Conservation (phyloP, 192 early-diverging fungal genomes). For the Phlyctochytrium planicorne region DNA sequence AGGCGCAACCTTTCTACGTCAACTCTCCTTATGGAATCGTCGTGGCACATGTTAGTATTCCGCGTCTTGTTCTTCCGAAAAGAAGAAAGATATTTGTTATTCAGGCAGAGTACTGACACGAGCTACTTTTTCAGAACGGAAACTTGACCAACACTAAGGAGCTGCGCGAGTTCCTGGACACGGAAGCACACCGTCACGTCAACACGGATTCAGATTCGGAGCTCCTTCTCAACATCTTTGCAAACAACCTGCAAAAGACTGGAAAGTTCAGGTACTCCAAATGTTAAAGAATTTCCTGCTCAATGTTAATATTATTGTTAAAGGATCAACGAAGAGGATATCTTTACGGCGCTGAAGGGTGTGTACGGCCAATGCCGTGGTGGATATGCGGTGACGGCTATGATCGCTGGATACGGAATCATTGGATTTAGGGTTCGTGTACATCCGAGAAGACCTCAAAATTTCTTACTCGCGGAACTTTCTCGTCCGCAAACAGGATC, state of each 20-base stretch:
- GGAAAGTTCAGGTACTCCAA: conserved; percentile 78
- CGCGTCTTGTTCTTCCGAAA: conserved; percentile 11
- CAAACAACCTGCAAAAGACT: conserved; percentile 94
- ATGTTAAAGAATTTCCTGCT: conserved; percentile 1
- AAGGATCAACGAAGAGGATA: conserved; percentile 97
- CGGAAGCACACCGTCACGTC: conserved; percentile 97
- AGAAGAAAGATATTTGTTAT: conserved; percentile 2
- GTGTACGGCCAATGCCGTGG: conserved; percentile 83
- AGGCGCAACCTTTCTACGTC: conserved; percentile 99
- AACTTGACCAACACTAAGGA: conserved; percentile 95
- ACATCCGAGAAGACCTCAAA: conserved; percentile 2
- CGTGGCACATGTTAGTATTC: conserved; percentile 80
- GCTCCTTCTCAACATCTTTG: conserved; percentile 95
- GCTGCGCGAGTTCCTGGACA: conserved; percentile 85
- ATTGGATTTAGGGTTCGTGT: conserved; percentile 69
- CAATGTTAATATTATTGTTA: too few relatives aligned
- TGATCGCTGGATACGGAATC: conserved; percentile 98
- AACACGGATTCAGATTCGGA: conserved; percentile 99
- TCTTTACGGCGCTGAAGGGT: conserved; percentile 86
- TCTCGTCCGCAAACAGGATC: conserved; percentile 74
- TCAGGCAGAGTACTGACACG: conserved; percentile 4
- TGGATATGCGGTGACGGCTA: conserved; percentile 92
- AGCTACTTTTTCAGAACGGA: conserved; percentile 71
- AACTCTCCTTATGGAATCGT: conserved; percentile 98
- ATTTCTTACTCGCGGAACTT: conserved; percentile 9